phyloP scores from a whole-genome alignment of 2,329 filamentous ascomycete species.

The Talaromyces sp. region DNA sequence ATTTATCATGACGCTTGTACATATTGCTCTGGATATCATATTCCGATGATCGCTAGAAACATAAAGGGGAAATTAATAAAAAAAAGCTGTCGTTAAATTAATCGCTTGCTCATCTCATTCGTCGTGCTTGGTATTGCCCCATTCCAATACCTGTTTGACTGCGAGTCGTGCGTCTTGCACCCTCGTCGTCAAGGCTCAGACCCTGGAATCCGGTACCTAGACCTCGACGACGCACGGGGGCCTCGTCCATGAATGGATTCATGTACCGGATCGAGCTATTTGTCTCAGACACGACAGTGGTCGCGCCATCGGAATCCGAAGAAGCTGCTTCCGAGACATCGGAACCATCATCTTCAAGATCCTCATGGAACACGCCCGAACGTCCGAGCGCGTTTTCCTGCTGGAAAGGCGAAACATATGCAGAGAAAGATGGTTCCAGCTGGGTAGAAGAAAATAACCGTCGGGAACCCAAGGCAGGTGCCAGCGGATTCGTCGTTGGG shows the following conservation, averaged over 20 bases:
- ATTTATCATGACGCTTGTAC: background rate
- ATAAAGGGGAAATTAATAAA: background rate
- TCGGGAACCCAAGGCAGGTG: background rate
- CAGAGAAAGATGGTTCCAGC: background rate
- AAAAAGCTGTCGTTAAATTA: background rate
- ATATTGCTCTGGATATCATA: background rate
- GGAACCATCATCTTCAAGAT: conserved; percentile 19
- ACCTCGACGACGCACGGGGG: background rate
- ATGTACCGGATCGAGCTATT: conserved; percentile 30
- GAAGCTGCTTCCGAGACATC: conserved; percentile 25
- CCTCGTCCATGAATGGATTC: conserved; percentile 1
- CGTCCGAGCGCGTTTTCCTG: background rate
- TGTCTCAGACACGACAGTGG: conserved; percentile 19
- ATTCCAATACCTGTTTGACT: conserved; percentile 6
- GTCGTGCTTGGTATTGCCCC: background rate
- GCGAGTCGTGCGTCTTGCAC: conserved; percentile 3
- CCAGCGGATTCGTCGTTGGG: background rate
- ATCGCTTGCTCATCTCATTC: background rate
- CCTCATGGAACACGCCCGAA: conserved; percentile 11
- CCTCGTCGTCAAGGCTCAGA: conserved; percentile 10
- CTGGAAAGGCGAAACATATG: background rate
- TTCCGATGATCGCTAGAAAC: background rate
- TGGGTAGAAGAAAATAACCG: background rate
- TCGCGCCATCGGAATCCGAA: conserved; percentile 32
- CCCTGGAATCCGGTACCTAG: conserved; percentile 9